A percentile compares a stretch with the other conserved stretches of the same genome.
Conservation (phyloP, 1,284 basidiomycete genomes). For the Fomitopsis betulina region DNA sequence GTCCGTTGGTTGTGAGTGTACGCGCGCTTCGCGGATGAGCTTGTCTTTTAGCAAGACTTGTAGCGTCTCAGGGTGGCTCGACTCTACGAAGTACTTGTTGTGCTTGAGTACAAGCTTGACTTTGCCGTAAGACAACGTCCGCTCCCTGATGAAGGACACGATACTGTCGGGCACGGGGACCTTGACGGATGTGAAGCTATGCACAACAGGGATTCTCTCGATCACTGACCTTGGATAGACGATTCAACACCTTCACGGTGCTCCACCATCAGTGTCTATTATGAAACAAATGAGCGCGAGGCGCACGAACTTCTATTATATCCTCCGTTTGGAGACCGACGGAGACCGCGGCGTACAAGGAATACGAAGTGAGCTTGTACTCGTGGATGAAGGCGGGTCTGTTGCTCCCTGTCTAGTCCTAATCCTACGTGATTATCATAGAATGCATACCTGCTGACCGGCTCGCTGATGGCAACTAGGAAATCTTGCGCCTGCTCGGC, state of each 20-base stretch:
- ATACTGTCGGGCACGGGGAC: constrained; percentile 88
- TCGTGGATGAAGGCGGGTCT: constrained; percentile 98
- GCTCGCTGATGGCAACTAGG: constrained; percentile 96
- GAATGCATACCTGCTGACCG: constrained; percentile 86
- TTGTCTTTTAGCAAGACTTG: constrained; percentile 83
- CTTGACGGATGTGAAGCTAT: constrained; percentile 32
- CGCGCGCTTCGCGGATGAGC: constrained; percentile 78
- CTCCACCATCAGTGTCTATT: constrained; percentile 17
- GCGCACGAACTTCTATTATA: constrained; percentile 86
- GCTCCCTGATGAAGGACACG: constrained; percentile 80
- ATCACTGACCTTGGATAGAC: constrained; percentile 72
- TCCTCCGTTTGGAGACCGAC: constrained; percentile 97
- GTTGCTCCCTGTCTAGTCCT: constrained; percentile 23
- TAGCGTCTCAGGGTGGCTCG: constrained; percentile 87
- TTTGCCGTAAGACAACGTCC: constrained; percentile 93
- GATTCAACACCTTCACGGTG: constrained; percentile 66
- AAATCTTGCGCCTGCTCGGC: constrained; percentile 99
- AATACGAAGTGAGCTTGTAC: constrained; percentile 98
- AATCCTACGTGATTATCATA: constrained; percentile 22
- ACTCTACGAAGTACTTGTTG: constrained; percentile 95
- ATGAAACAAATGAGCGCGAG: constrained; percentile 12
- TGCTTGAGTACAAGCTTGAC: constrained; percentile 96
- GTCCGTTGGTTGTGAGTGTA: constrained; percentile 57
- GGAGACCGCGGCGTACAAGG: constrained; percentile 96
- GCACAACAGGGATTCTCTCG: not conserved